Evolutionary conservation across 2,329 filamentous ascomycete species (phyloP), one percentile per base, ranked within the genome.

Genomic region (Coniochaeta sp.): DNA sequence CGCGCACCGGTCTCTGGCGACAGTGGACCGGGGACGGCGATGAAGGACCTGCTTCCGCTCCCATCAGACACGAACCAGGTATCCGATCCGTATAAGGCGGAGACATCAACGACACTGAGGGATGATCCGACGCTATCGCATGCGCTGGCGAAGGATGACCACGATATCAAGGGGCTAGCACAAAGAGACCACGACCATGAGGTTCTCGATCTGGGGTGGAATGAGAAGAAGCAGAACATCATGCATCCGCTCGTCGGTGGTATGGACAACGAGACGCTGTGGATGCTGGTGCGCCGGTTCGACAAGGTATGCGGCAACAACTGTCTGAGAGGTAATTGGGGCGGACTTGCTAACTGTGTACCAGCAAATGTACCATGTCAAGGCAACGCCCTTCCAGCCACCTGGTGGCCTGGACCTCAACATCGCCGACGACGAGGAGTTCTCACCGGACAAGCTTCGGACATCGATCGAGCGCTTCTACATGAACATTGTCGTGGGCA

Each of bases 361-460:
- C 12, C 46, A 76, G 73, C 78, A 82, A 68, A 70, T 80, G 50
- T 81, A 81, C 56, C 71, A 80, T 68, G 86, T 94, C 58, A 89
- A 87, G 64, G 82, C 86, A 26, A 80, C 85, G 8, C 58, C 77
- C 0, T 66, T 76, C 47, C 67, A 80, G 6, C 75, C 80, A 1
- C 77, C 86, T 1, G 87, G 86, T 6, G 81, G 83, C 13, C 71
- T 95, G 32, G 89, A 95, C 65, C 76, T 95, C 53, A 89, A 91
- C 58, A 85, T 89, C 52, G 85, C 88, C 4, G 85, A 91, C 33
- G 85, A 92, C 51, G 89, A 94, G 58, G 86, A 91, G 52, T 94
- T 94, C 65, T 89, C 86, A 0, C 89, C 89, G 0, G 89, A 94
- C 61, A 94, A 94, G 69, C 72, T 95, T 42, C 78, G 89, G 10